Evolutionary conservation across 108 stramenopile genomes (phyloP), one percentile per base, ranked within the genome.

Genomic region (Discostella pseudostelligera): DNA sequence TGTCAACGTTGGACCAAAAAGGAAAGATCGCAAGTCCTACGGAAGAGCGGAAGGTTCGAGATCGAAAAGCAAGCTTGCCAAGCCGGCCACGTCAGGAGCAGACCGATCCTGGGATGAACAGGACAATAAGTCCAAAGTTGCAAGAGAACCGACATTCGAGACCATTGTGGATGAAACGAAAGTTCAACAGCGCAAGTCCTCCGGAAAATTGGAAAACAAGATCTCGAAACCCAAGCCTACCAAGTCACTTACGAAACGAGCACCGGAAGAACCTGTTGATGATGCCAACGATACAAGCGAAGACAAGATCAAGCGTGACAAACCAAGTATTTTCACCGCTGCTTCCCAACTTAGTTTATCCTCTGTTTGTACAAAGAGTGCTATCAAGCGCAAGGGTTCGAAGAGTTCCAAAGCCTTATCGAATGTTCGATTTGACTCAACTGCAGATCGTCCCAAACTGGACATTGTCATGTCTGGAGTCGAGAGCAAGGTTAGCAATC

Each of bases 381-480:
- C 65, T 10, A 66, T 74, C 22, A 66, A 65, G 49, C 50, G 20
- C 5, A 67, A 74, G 65, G 65, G 60, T 53, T 74, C 59, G 0
- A 74, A 61, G 44, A 65, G 59, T 25, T 40, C 65, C 5, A 66
- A 62, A 21, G 48, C 73, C 22, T 54, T 13, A 3, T 66, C 73
- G 21, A 50, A 43, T 44, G 73, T 74, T 8, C 58, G 65, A 1
- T 74, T 74, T 65, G 73, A 74, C 55, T 53, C 59, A 51, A 57
- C 73, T 10, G 73, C 51, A 3, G 53, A 39, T 25, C 49, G 73
- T 10, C 73, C 73, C 28, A 74, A 66, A 26, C 39, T 74, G 5
- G 73, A 74, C 37, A 74, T 76, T 13, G 68, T 76, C 49, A 40
- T 43, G 17, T 58, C 75, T 51, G 60, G 51, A 43, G 67, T 69